Percentiles rank a stretch among this genome's conserved stretches.
Evolutionary conservation across 148 eudicot genomes (phyloP).

Genomic region (Rhododendron griersonianum): DNA sequence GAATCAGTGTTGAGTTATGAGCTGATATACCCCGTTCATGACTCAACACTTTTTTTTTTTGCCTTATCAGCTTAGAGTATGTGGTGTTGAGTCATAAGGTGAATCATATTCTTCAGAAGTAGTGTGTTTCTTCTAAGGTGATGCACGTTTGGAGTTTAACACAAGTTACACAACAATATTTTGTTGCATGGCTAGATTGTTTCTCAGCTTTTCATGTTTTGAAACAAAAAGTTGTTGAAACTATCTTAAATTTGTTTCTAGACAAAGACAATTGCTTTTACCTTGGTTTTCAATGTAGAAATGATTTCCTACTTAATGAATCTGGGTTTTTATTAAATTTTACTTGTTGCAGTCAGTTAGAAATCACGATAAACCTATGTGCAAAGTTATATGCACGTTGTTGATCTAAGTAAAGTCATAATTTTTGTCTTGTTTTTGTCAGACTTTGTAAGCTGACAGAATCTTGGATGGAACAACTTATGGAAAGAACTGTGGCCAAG

Average conservation of each 20-base stretch:
- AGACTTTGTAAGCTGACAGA: conserved; percentile 91
- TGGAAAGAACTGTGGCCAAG: conserved; percentile 85
- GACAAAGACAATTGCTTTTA: not conserved
- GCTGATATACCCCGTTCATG: no score
- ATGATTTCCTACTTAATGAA: not conserved
- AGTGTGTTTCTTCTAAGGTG: not conserved
- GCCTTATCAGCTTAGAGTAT: not conserved
- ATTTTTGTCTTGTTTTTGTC: conserved; percentile 16
- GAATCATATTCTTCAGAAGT: not conserved
- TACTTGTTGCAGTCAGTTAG: not conserved
- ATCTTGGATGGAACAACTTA: conserved; percentile 96
- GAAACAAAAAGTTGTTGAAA: not conserved
- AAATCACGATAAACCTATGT: conserved; percentile 4
- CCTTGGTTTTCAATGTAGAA: not conserved
- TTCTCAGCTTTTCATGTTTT: not conserved
- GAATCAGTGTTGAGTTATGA: not conserved
- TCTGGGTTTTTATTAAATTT: not conserved
- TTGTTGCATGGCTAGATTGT: conserved; percentile 1
- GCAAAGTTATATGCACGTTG: not conserved
- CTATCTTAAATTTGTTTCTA: not conserved
- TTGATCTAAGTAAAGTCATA: conserved; percentile 17
- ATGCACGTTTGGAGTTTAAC: not conserved
- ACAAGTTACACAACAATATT: not conserved
- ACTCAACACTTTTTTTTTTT: no score
- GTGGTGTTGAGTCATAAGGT: not conserved